Evolutionary conservation across 2,329 filamentous ascomycete species (phyloP), one percentile per base, ranked within the genome.

Genomic region (Hansfordia pulvinata): DNA sequence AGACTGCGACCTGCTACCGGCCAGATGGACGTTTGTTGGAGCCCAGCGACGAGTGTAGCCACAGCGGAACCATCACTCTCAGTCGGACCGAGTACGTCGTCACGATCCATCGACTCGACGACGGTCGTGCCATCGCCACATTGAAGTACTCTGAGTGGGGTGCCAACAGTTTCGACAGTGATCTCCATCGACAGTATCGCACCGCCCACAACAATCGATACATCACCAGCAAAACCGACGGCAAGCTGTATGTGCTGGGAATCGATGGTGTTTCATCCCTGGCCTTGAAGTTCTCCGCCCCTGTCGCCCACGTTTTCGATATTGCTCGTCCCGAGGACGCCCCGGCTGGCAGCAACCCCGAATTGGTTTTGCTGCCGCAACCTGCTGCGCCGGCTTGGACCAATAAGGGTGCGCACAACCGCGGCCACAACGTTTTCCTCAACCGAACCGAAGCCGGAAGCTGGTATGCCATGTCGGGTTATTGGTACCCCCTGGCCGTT

Each of bases 91-190:
- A 94, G 49, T 98, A 98, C 52, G 88, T 72, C 5, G 77, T 98
- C 33, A 74, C 69, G 30, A 92, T 98, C 23, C 78, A 85, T 37
- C 76, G 82, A 33, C 69, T 66, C 23, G 69, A 79, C 38, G 76
- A 72, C 4, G 76, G 78, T 2, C 70, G 77, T 32, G 70, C 73
- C 6, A 78, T 98, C 35, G 93, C 85, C 43, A 93, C 83, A 0
- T 70, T 98, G 39, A 86, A 75, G 37, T 98, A 92, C 46, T 80
- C 84, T 8, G 90, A 98, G 50, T 98, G 90, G 90, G 76, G 75
- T 1, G 82, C 86, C 10, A 98, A 98, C 51, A 92, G 79, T 32
- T 81, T 76, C 33, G 88, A 98, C 50, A 71, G 71, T 35, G 90
- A 98, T 47, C 70, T 98, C 6, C 76, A 84, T 41, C 70, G 70